Base-by-base conservation (phyloP, 306 rosid genomes). In the Fragaria vesca region DNA sequence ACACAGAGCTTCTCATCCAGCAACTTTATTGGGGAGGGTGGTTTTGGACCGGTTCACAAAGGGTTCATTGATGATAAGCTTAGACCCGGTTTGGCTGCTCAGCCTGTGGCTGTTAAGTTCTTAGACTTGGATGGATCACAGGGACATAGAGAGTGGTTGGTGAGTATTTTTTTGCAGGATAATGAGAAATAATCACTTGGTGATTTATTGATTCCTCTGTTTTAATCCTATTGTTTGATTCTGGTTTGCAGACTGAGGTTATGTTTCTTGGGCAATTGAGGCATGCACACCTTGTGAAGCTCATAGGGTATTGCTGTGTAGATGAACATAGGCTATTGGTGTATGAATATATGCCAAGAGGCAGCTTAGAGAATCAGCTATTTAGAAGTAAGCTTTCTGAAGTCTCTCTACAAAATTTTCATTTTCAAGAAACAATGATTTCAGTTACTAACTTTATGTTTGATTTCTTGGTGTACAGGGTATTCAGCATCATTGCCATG, bases 71-170 rank as follows among this genome's bases (percentile, higher is more conserved):
- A 93, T 69, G 99, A 96, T 66, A 96, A 90, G 87, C 76, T 96
- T 30, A 83, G 97, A 55, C 84, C 82, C 16, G 91, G 94, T 47
- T 85, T 96, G 43, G 78, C 86, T 82, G 90, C 99, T 71, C 99
- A 93, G 76, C 90, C 99, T 3, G 99, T 93, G 4, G 99, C 99
- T 17, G 97, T 96, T 10, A 96, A 96, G 89, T 91, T 88, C 66
- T 73, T 96, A 78, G 92, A 96, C 69, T 79, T 91, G 91, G 98
- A 91, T 76, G 99, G 99, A 15, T 0, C 89, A 1, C 99, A 96
- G 62, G 99, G 99, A n/a, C 99, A 96, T 38, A 84, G 84, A 42
- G 99, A 96, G 89, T 96, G 99, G 99, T 77, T 96, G 99, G 99
- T 96, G 46, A 67, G 98, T 85, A 4, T 21, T 7, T 38, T 26